phyloP scores from a whole-genome alignment of 2,329 filamentous ascomycete genomes.

The Helminthosporium solani region DNA sequence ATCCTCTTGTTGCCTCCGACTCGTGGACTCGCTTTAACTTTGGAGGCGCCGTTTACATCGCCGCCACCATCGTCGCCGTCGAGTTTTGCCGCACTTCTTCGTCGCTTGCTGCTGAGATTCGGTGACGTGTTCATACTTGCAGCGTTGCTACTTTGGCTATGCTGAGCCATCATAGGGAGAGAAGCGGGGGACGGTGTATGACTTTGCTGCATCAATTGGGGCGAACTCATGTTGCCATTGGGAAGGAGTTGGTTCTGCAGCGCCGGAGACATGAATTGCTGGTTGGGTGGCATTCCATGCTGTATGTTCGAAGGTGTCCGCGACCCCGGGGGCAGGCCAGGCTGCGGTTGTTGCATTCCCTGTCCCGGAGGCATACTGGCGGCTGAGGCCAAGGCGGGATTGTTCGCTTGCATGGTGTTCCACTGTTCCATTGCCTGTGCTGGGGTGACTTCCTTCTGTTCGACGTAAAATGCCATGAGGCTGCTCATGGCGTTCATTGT shows the following conservation, averaged over 20 bases:
- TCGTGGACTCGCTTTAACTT: constrained; percentile 55
- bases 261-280: constrained; percentile 59
- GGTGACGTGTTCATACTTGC: constrained; percentile 64
- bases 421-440: constrained; percentile 57
- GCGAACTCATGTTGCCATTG: constrained; percentile 53
- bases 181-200: constrained; percentile 51
- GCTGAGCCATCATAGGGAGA: constrained; percentile 57
- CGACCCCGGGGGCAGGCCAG: constrained; percentile 30
- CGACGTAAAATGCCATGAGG: constrained; percentile 58
- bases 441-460: constrained; percentile 54
- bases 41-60: constrained; percentile 41
- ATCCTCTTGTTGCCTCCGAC: constrained; percentile 43
- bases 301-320: constrained; percentile 35
- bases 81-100: constrained; percentile 61
- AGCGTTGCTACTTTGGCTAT: constrained; percentile 55
- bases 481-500: constrained; percentile 65
- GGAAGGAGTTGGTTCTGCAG: constrained; percentile 55
- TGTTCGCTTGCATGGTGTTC: constrained; percentile 46
- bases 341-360: constrained; percentile 28
- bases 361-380: constrained; percentile 24
- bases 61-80: constrained; percentile 54
- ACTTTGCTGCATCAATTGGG: constrained; percentile 40
- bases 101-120: constrained; percentile 60
- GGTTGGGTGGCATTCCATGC: constrained; percentile 29
- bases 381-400: constrained; percentile 26